Evolutionary conservation across 23 red algal species (phyloP).

Genomic region (Cyanidium caldarium): DNA sequence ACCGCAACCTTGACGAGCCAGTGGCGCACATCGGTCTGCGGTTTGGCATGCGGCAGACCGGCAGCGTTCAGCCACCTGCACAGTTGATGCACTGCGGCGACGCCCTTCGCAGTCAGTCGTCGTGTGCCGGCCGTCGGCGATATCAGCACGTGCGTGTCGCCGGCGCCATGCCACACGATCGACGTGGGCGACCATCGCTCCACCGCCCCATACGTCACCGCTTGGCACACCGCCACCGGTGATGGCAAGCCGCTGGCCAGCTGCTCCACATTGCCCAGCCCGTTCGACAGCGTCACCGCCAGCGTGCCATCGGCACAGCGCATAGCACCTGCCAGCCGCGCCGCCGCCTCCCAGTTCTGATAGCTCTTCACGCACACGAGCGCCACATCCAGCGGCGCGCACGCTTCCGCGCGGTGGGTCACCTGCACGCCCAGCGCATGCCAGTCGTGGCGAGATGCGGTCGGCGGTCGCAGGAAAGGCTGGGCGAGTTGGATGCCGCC

Average conservation of each 20-base stretch:
- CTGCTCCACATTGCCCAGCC: background rate
- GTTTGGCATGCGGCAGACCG: background rate
- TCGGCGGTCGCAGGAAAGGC: too few species aligned
- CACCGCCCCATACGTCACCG: background rate
- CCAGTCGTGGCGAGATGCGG: background rate
- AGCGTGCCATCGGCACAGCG: background rate
- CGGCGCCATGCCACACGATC: background rate
- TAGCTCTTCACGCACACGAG: slow-evolving; percentile 1
- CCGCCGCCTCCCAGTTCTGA: background rate
- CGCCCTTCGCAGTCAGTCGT: background rate
- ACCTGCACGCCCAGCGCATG: background rate
- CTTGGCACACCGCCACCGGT: background rate
- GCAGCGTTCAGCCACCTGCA: background rate
- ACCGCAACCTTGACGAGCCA: slow-evolving; percentile 2
- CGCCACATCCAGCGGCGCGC: background rate
- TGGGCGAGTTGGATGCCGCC: background rate
- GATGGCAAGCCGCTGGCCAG: background rate
- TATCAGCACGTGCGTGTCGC: background rate
- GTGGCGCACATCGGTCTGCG: background rate
- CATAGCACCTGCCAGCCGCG: background rate
- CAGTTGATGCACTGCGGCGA: background rate
- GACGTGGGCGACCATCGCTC: background rate
- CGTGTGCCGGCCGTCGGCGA: background rate
- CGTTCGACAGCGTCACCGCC: background rate
- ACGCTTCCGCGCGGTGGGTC: background rate